These are phyloP conservation scores for Globisporangium paroecandrum DNA, from an alignment of 352 stramenopile species.

Conservation along the genomic window DNA sequence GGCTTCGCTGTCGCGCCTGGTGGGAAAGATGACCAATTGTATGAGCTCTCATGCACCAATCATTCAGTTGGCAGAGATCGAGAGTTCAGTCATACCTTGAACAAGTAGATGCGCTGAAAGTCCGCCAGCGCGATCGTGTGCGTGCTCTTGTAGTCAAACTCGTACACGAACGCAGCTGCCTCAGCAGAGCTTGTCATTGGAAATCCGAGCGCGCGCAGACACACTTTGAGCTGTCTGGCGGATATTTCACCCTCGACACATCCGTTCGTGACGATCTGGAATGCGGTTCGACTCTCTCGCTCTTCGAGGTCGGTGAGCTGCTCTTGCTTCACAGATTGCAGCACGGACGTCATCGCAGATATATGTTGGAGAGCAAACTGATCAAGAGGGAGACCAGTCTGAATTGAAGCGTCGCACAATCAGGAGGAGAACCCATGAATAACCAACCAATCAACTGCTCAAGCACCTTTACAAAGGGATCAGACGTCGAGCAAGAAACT, in stretches of 20 bases:
- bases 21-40: background rate
- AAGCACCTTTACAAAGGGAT: background rate
- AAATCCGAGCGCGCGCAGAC: constrained; percentile 33
- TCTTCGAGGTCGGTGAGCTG: constrained; percentile 26
- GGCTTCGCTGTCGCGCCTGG: constrained; percentile 26
- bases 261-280: constrained; percentile 19
- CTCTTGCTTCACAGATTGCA: constrained; percentile 21
- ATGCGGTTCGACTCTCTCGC: constrained; percentile 24
- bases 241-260: constrained; percentile 19
- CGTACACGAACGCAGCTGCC: constrained; percentile 33
- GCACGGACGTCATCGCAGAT: background rate
- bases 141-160: constrained; percentile 42
- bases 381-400: background rate
- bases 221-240: constrained; percentile 28
- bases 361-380: background rate
- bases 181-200: constrained; percentile 18
- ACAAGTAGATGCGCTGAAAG: constrained; percentile 43
- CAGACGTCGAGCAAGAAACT: constrained; percentile 10
- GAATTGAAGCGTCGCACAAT: background rate
- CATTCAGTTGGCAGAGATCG: background rate
- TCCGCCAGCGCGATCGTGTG: constrained; percentile 28
- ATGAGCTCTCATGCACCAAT: background rate
- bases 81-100: constrained; percentile 23
- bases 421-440: background rate
- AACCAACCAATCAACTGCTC: background rate